A percentile compares a stretch with the other conserved stretches of the same genome.
Conservation (phyloP, 331 rosid genomes). For the Malus hybrid region DNA sequence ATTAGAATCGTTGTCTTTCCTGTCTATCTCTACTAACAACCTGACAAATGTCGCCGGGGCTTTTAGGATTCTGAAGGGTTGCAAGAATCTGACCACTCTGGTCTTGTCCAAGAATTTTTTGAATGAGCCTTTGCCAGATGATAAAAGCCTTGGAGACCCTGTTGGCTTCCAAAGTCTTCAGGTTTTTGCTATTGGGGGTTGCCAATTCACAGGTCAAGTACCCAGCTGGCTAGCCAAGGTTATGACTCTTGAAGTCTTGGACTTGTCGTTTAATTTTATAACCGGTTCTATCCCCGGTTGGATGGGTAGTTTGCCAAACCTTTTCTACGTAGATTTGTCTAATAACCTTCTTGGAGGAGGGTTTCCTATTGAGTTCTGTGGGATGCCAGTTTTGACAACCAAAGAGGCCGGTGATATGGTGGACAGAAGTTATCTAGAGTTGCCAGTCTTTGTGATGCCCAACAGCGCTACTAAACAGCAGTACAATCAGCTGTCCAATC, state of each 20-base stretch:
- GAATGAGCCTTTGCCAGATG: conserved; percentile 48
- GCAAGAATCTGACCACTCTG: conserved; percentile 21
- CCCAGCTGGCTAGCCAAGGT: conserved; percentile 71
- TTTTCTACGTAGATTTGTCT: conserved; percentile 83
- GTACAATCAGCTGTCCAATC: conserved; percentile 72
- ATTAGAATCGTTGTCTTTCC: conserved; percentile 44
- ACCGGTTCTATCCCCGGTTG: conserved; percentile 68
- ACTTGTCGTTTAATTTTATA: conserved; percentile 53
- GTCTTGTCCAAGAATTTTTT: background rate
- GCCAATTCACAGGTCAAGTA: conserved; percentile 54
- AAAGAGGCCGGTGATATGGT: conserved; percentile 38
- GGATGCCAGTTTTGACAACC: conserved; percentile 50
- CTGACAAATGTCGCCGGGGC: conserved; percentile 57
- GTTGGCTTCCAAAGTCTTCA: conserved; percentile 56
- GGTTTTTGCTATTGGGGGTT: conserved; percentile 68
- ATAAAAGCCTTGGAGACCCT: conserved; percentile 32
- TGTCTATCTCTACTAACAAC: conserved; percentile 59
- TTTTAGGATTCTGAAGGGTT: conserved; percentile 44
- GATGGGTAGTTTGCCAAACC: conserved; percentile 60
- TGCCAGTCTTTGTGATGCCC: conserved; percentile 81
- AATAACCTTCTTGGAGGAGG: conserved; percentile 46
- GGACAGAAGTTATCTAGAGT: conserved; percentile 51
- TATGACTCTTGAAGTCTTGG: conserved; percentile 59
- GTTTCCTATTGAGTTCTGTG: conserved; percentile 54
- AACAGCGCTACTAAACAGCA: conserved; percentile 60